Percentiles rank a stretch among this genome's conserved stretches.
Conservation (phyloP, 106 monocot species). For the Allium sativum region DNA sequence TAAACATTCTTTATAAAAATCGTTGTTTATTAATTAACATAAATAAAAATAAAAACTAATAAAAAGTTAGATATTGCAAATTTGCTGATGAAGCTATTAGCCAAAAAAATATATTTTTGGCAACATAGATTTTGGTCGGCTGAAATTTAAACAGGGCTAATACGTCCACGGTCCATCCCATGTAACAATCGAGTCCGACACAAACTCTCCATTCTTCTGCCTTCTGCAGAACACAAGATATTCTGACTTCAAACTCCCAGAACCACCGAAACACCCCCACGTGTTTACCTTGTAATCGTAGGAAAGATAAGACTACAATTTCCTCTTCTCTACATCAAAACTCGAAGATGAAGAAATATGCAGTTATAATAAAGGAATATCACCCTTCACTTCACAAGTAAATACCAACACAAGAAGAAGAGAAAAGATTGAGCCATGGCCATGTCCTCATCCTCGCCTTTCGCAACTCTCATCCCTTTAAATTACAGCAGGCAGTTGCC, state of each 20-base stretch:
- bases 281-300: constrained; percentile 27
- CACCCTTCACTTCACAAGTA: not conserved
- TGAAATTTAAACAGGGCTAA: no score
- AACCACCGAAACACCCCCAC: constrained; percentile 6
- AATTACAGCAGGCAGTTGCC: not conserved
- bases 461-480: constrained; percentile 25
- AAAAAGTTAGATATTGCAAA: no score
- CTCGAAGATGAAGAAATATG: not conserved
- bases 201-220: not conserved
- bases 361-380: not conserved
- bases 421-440: constrained; percentile 18
- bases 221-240: not conserved
- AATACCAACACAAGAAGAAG: not conserved
- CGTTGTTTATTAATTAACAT: no score
- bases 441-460: constrained; percentile 34
- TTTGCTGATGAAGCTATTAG: no score
- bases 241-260: not conserved
- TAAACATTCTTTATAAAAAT: no score
- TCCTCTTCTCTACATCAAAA: not conserved
- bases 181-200: not conserved
- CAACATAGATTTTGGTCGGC: no score
- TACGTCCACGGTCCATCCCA: no score
- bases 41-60: no score
- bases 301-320: constrained; percentile 19
- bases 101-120: no score